Evolutionary conservation across 257 asterid genomes (phyloP), one percentile per base, ranked within the genome.

Genomic region (Salvia miltiorrhiza): DNA sequence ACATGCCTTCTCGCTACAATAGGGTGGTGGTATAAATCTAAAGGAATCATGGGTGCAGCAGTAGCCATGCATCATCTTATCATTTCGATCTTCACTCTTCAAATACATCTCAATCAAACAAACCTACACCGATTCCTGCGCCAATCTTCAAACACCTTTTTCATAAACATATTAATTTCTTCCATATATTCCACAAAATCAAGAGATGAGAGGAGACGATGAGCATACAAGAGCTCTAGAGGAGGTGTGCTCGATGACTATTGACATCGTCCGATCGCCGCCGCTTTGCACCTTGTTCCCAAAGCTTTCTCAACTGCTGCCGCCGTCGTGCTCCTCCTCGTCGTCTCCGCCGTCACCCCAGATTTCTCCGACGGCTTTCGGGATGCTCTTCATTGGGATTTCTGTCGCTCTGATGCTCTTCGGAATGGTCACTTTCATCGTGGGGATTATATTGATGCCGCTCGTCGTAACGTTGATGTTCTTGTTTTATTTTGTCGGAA

Each of bases 361-460:
- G 57, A 65, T 77, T 9, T 81, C 91, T 13, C 91, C 85, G 32
- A 78, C 86, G 40, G 87, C 82, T 14, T 82, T 84, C 20, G 86
- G 87, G 32, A 57, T 81, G 21, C 78, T 87, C 14, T 84, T 87
- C 47, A 70, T 84, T 0, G 88, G 93, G 63, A 80, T 87, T 24
- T 84, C 88, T 2, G 52, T 82, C 10, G 82, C 90, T 2, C 49
- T 87, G 79, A 87, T 87, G 88, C 81, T 87, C 8, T 79, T 87
- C 54, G 88, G 93, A 8, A 65, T 84, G 4, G 80, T 87, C 1
- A 76, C 82, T 56, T 84, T 84, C 28, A 37, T 81, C 9, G 73
- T 87, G 53, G 93, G 93, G 0, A 30, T 84, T 0, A 32, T 82
- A 52, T 21, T 87, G 70, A 79, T 84, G 87, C 90, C 93, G 63